Conservation (phyloP, 2,329 filamentous ascomycete genomes). For the Dryadomyces quercus-mongolicae region DNA sequence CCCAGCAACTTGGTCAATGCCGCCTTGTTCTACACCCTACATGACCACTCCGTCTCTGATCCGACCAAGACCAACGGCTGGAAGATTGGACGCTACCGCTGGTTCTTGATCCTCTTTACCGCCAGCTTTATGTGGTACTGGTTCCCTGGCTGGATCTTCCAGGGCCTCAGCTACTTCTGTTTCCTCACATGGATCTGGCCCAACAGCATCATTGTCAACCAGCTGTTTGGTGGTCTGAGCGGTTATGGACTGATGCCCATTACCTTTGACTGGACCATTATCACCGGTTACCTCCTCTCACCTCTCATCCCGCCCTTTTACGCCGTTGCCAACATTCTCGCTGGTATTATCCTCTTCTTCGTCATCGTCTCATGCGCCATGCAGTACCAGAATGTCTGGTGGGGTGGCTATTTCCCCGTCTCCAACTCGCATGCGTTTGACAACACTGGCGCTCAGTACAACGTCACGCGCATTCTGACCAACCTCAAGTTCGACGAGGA, state of each 20-base stretch:
- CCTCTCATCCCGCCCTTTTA: constrained; percentile 40
- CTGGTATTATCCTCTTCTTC: constrained; percentile 42
- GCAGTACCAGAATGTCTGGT: constrained; percentile 45
- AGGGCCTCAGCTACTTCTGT: constrained; percentile 30
- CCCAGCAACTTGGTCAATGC: constrained; percentile 48
- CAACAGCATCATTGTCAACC: constrained; percentile 31
- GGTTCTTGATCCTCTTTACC: constrained; percentile 45
- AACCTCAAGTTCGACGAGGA: constrained; percentile 45
- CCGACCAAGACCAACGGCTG: constrained; percentile 44
- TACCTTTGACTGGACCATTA: constrained; percentile 26
- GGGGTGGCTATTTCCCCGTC: constrained; percentile 48
- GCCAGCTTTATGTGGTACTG: constrained; percentile 43
- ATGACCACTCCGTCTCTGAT: constrained; percentile 44
- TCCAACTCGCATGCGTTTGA: constrained; percentile 50
- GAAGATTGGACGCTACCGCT: constrained; percentile 50
- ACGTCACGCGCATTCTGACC: constrained; percentile 48
- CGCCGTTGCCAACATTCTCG: constrained; percentile 42
- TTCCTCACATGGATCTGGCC: constrained; percentile 35
- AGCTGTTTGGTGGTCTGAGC: constrained; percentile 30
- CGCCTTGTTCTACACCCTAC: constrained; percentile 51
- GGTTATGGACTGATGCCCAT: constrained; percentile 25
- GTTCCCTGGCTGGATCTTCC: constrained; percentile 43
- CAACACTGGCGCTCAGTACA: constrained; percentile 48
- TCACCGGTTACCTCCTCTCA: constrained; percentile 36
- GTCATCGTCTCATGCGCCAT: constrained; percentile 44